These are phyloP conservation scores for Lactarius sp. DNA, from an alignment of 768 basidiomycete species.

Conservation along the genomic window DNA sequence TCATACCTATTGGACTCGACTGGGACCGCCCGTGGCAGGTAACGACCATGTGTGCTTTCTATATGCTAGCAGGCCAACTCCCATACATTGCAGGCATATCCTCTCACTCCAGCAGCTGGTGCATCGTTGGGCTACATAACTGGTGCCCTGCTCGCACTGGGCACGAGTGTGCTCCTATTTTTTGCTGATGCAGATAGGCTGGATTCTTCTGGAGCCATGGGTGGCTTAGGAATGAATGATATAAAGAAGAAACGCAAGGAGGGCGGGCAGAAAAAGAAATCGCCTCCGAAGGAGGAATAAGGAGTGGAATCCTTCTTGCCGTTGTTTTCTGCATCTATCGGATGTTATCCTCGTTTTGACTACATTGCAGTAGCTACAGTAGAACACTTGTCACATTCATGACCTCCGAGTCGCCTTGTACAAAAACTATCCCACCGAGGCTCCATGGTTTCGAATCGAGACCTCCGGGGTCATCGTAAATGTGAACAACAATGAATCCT, in stretches of 20 bases:
- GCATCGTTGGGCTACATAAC: slow-evolving; percentile 63
- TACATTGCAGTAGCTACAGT: neutral
- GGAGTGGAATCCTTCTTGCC: no score
- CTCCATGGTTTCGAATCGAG: no score
- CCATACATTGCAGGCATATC: slow-evolving; percentile 58
- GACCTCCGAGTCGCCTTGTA: no score
- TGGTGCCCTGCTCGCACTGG: slow-evolving; percentile 53
- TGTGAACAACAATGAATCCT: no score
- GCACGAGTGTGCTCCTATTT: slow-evolving; percentile 35
- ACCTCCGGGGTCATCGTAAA: neutral
- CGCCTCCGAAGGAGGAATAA: slow-evolving; percentile 2
- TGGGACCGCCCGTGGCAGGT: slow-evolving; percentile 99
- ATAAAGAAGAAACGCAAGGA: slow-evolving; percentile 9
- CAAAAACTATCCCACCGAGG: no score
- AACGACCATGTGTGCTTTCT: neutral
- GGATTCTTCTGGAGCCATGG: neutral
- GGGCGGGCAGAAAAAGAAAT: slow-evolving; percentile 11
- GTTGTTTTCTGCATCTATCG: no score
- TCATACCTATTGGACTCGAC: slow-evolving; percentile 83
- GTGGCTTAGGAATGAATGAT: neutral
- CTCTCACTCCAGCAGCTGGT: slow-evolving; percentile 70
- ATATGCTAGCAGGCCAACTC: slow-evolving; percentile 14
- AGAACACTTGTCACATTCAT: neutral
- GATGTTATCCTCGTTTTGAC: no score
- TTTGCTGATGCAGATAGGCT: slow-evolving; percentile 27